Conservation (phyloP, 2,329 filamentous ascomycete genomes). For the Ophiocordyceps robertsii region DNA sequence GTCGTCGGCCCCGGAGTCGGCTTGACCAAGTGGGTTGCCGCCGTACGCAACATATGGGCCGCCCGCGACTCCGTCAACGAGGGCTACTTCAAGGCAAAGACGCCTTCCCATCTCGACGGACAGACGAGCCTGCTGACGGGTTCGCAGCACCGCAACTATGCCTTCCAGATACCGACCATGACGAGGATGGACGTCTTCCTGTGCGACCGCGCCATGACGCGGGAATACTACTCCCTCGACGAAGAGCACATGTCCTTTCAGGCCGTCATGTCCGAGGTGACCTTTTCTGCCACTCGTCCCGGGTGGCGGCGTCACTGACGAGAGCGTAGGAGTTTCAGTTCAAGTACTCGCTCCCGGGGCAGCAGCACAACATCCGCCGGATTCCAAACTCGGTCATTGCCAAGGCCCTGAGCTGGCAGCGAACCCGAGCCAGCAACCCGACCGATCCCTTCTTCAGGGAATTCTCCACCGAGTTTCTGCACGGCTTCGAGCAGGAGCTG, state of each 20-base stretch:
- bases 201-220: slow-evolving; percentile 5
- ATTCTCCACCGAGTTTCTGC: slow-evolving; percentile 4
- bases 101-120: too few species aligned
- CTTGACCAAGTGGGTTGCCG: slow-evolving; percentile 6
- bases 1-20: slow-evolving; percentile 3
- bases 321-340: slow-evolving; percentile 5
- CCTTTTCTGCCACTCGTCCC: neutral
- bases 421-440: slow-evolving; percentile 3
- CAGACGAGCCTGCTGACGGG: too few species aligned
- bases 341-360: slow-evolving; percentile 3
- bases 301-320: neutral
- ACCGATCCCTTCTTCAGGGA: slow-evolving; percentile 5
- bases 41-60: slow-evolving; percentile 4
- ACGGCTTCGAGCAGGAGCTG: slow-evolving; percentile 4
- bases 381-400: slow-evolving; percentile 5
- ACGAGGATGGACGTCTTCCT: slow-evolving; percentile 7
- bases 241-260: slow-evolving; percentile 5
- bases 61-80: slow-evolving; percentile 4
- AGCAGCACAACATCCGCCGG: slow-evolving; percentile 2
- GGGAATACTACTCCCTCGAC: slow-evolving; percentile 5
- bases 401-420: slow-evolving; percentile 6
- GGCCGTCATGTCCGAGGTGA: slow-evolving; percentile 5
- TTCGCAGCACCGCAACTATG: slow-evolving; percentile 4
- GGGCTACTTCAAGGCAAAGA: slow-evolving; percentile 5
- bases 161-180: slow-evolving; percentile 7